These are phyloP conservation scores for Xylaria sp. DNA, from an alignment of 2,329 filamentous ascomycete genomes.

Conservation along the genomic window DNA sequence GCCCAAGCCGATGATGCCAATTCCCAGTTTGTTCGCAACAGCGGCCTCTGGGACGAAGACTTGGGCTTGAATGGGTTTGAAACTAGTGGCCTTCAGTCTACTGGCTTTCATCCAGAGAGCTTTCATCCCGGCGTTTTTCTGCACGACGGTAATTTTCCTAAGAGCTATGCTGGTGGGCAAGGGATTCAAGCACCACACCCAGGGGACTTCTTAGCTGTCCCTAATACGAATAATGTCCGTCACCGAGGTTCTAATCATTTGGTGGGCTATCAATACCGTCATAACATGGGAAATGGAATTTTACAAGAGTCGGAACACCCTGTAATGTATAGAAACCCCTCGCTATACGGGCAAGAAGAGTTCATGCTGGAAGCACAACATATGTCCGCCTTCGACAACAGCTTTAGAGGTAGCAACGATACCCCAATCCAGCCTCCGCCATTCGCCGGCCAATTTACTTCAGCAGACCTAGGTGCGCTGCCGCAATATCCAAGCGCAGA, in stretches of 20 bases:
- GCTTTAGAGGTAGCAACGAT: slow-evolving; percentile 21
- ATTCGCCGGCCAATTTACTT: slow-evolving; percentile 34
- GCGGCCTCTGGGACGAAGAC: background rate
- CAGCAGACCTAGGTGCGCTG: slow-evolving; percentile 36
- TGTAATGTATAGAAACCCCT: background rate
- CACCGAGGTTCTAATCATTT: background rate
- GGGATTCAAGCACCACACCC: slow-evolving; percentile 34
- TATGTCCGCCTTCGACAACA: slow-evolving; percentile 8
- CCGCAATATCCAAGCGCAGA: slow-evolving; percentile 35
- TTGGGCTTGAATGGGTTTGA: slow-evolving; percentile 12
- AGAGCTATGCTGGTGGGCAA: slow-evolving; percentile 35
- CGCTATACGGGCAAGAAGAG: background rate
- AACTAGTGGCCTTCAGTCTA: slow-evolving; percentile 28
- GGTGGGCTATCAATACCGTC: slow-evolving; percentile 25
- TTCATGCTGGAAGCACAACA: slow-evolving; percentile 8
- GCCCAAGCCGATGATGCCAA: slow-evolving; percentile 28
- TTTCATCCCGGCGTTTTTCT: slow-evolving; percentile 38
- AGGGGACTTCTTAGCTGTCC: slow-evolving; percentile 22
- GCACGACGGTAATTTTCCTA: slow-evolving; percentile 41
- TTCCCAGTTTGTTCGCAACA: slow-evolving; percentile 30
- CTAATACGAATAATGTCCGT: slow-evolving; percentile 9
- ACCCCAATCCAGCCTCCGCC: slow-evolving; percentile 21
- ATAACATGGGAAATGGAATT: slow-evolving; percentile 26
- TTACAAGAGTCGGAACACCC: slow-evolving; percentile 9
- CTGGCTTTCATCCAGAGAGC: slow-evolving; percentile 34